Conservation (phyloP, 495 filamentous ascomycete species). For the Parachaetomium inaequale region DNA sequence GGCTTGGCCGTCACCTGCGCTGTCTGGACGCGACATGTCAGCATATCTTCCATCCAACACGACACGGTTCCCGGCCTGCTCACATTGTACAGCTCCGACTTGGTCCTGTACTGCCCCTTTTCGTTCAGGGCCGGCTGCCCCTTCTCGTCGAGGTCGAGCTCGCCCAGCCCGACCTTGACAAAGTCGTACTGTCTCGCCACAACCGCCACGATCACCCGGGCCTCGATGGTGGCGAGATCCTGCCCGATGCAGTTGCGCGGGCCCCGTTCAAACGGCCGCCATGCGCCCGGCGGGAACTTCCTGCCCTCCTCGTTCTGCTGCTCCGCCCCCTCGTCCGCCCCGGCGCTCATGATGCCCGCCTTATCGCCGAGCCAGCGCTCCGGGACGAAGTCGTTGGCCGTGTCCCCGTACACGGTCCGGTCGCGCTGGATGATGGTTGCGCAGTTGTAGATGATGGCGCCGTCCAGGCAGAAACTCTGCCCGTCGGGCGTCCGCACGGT, state of each 20-base stretch:
- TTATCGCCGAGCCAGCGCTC: constrained; percentile 59
- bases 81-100: constrained; percentile 45
- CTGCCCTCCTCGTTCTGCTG: constrained; percentile 12
- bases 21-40: constrained; percentile 21
- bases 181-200: constrained; percentile 43
- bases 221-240: constrained; percentile 50
- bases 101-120: constrained; percentile 42
- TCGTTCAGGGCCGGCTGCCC: constrained; percentile 34
- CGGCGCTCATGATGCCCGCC: constrained; percentile 20
- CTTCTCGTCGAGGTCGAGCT: constrained; percentile 36
- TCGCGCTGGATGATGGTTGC: constrained; percentile 56
- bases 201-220: constrained; percentile 37
- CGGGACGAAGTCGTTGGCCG: constrained; percentile 56
- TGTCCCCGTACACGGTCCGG: constrained; percentile 52
- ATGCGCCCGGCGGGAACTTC: constrained; percentile 39
- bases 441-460: constrained; percentile 51
- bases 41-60: background rate
- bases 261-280: constrained; percentile 54
- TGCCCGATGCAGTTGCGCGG: constrained; percentile 57
- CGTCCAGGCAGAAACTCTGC: constrained; percentile 54
- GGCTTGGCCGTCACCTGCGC: constrained; percentile 38
- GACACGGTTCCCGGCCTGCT: constrained; percentile 19
- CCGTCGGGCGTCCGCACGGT: constrained; percentile 47
- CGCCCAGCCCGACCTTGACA: constrained; percentile 45
- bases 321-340: constrained; percentile 24